Conservation (phyloP, 1,139 yeast species). For the Nakaseomyces bracarensis region DNA sequence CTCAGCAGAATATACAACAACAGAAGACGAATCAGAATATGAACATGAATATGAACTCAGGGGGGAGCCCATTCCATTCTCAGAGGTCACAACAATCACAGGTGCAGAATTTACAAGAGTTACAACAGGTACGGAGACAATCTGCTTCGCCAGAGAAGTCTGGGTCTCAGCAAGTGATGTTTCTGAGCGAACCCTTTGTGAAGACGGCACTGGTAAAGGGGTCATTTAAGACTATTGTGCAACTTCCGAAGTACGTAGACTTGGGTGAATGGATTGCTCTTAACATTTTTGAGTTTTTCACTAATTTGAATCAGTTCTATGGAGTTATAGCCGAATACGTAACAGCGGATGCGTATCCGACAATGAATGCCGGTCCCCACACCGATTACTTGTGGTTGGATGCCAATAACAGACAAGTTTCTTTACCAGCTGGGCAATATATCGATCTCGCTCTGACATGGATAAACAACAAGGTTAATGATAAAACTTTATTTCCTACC, state of each 20-base stretch:
- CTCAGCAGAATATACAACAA: not conserved
- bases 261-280: slow-evolving; percentile 93
- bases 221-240: slow-evolving; percentile 93
- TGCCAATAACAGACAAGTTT: slow-evolving; percentile 63
- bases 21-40: not conserved
- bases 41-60: no score
- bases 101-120: slow-evolving; percentile 7
- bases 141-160: slow-evolving; percentile 39
- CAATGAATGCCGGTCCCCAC: slow-evolving; percentile 93
- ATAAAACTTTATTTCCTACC: slow-evolving; percentile 86
- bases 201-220: slow-evolving; percentile 94
- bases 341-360: slow-evolving; percentile 80
- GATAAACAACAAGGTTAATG: slow-evolving; percentile 82
- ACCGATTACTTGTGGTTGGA: slow-evolving; percentile 91
- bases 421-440: slow-evolving; percentile 87
- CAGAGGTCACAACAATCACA: slow-evolving; percentile 7
- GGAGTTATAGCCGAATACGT: slow-evolving; percentile 84
- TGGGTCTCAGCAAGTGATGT: slow-evolving; percentile 34
- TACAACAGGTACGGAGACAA: slow-evolving; percentile 8
- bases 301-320: slow-evolving; percentile 77
- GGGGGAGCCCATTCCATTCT: slow-evolving; percentile 7
- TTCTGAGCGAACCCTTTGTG: slow-evolving; percentile 86
- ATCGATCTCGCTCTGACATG: slow-evolving; percentile 87
- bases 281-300: slow-evolving; percentile 82
- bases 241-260: slow-evolving; percentile 90